Evolutionary conservation across 2,329 filamentous ascomycete species (phyloP).

Genomic region (Arthrobotrys megalospora): DNA sequence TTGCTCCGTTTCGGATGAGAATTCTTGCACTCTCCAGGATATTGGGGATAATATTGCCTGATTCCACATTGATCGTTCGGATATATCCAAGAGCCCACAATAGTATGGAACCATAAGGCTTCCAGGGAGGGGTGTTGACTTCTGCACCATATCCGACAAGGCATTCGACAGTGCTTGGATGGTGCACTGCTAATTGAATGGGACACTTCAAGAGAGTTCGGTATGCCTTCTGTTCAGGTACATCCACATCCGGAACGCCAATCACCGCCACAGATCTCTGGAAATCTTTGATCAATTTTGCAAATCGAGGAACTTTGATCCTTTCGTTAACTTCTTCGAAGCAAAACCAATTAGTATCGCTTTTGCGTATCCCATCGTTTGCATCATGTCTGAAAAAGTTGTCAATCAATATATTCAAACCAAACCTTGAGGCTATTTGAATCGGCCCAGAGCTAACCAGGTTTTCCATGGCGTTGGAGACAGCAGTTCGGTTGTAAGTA

Average conservation of each 20-base stretch:
- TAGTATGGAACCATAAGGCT: background rate
- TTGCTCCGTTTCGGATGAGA: constrained; percentile 17
- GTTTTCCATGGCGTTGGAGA: background rate
- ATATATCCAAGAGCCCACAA: background rate
- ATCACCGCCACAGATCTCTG: background rate
- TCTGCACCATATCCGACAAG: constrained; percentile 36
- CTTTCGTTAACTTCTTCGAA: background rate
- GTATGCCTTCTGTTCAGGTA: background rate
- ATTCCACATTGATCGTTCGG: background rate
- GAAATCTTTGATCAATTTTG: background rate
- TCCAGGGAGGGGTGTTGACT: background rate
- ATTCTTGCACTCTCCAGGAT: constrained; percentile 12
- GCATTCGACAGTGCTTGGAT: constrained; percentile 26
- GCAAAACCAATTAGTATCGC: background rate
- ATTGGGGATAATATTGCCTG: background rate
- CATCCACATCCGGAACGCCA: background rate
- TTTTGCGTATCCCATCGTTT: background rate
- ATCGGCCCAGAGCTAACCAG: background rate
- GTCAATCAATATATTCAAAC: constrained; percentile 29
- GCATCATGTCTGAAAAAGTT: background rate
- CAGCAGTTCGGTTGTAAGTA: background rate
- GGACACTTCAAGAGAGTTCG: too few species aligned
- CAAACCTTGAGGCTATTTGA: constrained; percentile 11
- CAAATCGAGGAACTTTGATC: background rate
- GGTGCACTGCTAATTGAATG: background rate